phyloP scores from a whole-genome alignment of 2,329 filamentous ascomycete species.

The Ophidiomyces ophidiicola region DNA sequence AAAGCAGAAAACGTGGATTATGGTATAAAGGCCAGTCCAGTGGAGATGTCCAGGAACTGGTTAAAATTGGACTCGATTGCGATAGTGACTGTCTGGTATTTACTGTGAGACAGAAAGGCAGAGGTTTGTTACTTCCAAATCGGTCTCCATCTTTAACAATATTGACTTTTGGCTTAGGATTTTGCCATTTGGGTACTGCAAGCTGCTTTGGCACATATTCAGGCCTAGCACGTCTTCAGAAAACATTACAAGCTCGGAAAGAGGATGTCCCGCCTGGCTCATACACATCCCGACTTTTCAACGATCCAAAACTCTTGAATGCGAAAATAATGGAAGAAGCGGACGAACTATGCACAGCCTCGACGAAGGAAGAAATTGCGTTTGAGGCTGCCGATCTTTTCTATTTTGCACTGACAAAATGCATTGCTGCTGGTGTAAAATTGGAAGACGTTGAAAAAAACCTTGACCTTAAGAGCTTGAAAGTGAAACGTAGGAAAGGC shows the following conservation, averaged over 20 bases:
- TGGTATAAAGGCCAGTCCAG: constrained; percentile 97
- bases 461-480: constrained; percentile 85
- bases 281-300: constrained; percentile 87
- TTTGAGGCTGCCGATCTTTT: constrained; percentile 92
- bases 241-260: constrained; percentile 73
- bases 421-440: constrained; percentile 68
- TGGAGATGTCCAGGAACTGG: constrained; percentile 80
- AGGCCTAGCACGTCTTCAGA: constrained; percentile 73
- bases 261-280: constrained; percentile 73
- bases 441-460: constrained; percentile 84
- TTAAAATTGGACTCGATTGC: constrained; percentile 77
- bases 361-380: constrained; percentile 68
- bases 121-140: constrained; percentile 35
- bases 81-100: constrained; percentile 89
- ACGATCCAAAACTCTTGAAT: constrained; percentile 72
- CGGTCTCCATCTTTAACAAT: background rate
- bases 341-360: constrained; percentile 82
- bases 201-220: constrained; percentile 81
- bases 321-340: constrained; percentile 99
- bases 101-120: constrained; percentile 75
- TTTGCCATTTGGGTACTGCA: constrained; percentile 86
- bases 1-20: constrained; percentile 85
- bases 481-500: constrained; percentile 84
- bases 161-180: constrained; percentile 40
- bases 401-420: constrained; percentile 90